Base-by-base conservation (phyloP, 2,329 filamentous ascomycete genomes). In the Pseudogymnoascus pannorum region DNA sequence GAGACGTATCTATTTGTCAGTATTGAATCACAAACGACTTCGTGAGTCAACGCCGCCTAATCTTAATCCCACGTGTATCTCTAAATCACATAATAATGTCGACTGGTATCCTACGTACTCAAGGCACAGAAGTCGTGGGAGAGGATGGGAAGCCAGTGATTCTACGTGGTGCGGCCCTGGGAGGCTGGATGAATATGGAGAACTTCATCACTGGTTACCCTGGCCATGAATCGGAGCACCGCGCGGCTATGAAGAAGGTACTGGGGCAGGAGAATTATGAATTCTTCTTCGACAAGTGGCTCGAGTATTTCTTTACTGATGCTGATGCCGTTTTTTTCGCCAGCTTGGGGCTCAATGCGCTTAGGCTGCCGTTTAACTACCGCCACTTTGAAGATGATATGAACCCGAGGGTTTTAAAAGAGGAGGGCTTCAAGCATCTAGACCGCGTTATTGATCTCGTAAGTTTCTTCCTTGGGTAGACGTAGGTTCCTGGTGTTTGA, bases 201-300 rank as follows among this genome's bases (percentile, higher is more conserved):
- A 79, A 79, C 64, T 80, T 80, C 71, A 80, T 80, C 66, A 78
- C 76, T 1, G 78, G 78, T 29, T 80, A 75, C 61, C 73, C 78
- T 9, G 78, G 75, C 29, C 77, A 78, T 62, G 78, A 80, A 67
- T 72, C 70, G 14, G 72, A 78, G 61, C 74, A 78, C 58, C 75
- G 78, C 4, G 73, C 73, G 2, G 73, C 77, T 1, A 76, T 80
- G 74, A 70, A 73, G 11, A 73, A 74, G 57, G 75, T 75, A 6
- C 69, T 80, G 1, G 78, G 78, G 1, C 62, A 70, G 22, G 73
- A 79, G 58, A 78, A 77, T 63, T 77, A 77, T 63, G 73, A 78
- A 31, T 79, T 74, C 70, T 79, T 80, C 71, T 79, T 80, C 67
- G 76, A 80, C 65, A 74, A 73, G 59, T 77, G 74, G 68, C 70